phyloP scores from a whole-genome alignment of 305 asterid genomes.

The Lippia alba region DNA sequence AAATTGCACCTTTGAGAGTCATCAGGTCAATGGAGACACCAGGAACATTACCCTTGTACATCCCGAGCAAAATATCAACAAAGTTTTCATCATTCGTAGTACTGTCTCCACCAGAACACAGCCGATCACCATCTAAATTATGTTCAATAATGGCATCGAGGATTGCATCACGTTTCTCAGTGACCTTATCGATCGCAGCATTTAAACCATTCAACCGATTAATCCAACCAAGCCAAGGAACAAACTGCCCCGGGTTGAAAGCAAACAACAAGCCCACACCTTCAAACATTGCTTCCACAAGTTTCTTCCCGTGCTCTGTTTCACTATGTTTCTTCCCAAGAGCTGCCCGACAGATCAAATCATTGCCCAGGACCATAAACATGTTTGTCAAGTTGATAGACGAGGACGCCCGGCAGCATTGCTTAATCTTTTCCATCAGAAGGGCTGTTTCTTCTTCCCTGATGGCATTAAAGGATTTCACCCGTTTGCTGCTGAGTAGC shows the following conservation, averaged over 20 bases:
- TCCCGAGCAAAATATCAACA: slow-evolving; percentile 32
- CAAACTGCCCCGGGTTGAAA: slow-evolving; percentile 23
- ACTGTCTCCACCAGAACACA: background rate
- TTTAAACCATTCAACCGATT: slow-evolving; percentile 30
- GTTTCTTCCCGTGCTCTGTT: slow-evolving; percentile 36
- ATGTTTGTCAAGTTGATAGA: slow-evolving; percentile 34
- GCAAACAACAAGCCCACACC: slow-evolving; percentile 21
- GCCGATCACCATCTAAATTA: too few relatives aligned
- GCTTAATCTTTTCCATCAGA: slow-evolving; percentile 26
- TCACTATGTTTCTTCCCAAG: slow-evolving; percentile 45
- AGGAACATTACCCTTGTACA: slow-evolving; percentile 22
- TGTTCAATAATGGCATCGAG: slow-evolving; percentile 27
- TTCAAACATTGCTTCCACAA: slow-evolving; percentile 29
- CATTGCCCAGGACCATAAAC: slow-evolving; percentile 32
- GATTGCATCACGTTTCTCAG: slow-evolving; percentile 29
- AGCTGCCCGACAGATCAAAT: slow-evolving; percentile 40
- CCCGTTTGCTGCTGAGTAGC: slow-evolving; percentile 13
- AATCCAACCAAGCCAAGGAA: slow-evolving; percentile 39
- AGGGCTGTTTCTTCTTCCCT: slow-evolving; percentile 27
- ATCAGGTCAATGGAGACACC: slow-evolving; percentile 28
- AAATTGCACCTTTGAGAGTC: slow-evolving; percentile 22
- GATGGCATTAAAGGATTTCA: slow-evolving; percentile 13
- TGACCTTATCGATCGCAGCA: slow-evolving; percentile 17
- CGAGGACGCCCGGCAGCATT: background rate
- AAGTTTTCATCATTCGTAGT: background rate